Percentiles rank a stretch among this genome's conserved stretches.
Conservation (phyloP, 305 asterid genomes). For the Solanum hybrid region DNA sequence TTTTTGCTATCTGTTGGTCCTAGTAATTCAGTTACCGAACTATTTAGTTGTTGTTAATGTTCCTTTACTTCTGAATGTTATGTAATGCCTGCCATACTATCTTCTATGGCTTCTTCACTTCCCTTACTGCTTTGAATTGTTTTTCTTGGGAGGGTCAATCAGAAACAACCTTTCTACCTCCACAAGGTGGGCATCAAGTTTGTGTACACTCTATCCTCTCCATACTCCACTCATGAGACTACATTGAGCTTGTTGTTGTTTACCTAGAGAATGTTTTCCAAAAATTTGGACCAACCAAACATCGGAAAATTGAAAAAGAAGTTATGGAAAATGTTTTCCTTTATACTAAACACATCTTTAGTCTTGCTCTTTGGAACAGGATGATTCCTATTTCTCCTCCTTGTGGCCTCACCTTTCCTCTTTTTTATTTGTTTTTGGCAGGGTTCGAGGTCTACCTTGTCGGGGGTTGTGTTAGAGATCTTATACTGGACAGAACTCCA, state of each 20-base stretch:
- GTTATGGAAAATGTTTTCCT: not conserved
- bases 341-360: not conserved
- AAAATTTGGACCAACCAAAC: not conserved
- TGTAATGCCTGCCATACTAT: not conserved
- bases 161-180: not conserved
- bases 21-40: not conserved
- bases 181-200: not conserved
- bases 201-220: not conserved
- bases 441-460: conserved; percentile 24
- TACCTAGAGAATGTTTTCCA: not conserved
- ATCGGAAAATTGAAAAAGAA: not conserved
- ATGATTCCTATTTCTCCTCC: not conserved
- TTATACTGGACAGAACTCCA: conserved; percentile 19
- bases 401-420: not conserved
- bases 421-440: not conserved
- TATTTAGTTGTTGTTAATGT: not conserved
- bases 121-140: not conserved
- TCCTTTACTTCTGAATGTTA: not conserved
- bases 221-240: not conserved
- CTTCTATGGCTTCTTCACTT: not conserved
- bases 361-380: not conserved
- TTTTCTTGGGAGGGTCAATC: not conserved
- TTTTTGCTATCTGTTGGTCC: not conserved
- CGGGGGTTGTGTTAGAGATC: conserved; percentile 27
- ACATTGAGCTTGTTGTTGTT: not conserved